These are phyloP conservation scores for Fistulinella prunicolor DNA, from an alignment of 768 basidiomycete genomes.

Conservation along the genomic window DNA sequence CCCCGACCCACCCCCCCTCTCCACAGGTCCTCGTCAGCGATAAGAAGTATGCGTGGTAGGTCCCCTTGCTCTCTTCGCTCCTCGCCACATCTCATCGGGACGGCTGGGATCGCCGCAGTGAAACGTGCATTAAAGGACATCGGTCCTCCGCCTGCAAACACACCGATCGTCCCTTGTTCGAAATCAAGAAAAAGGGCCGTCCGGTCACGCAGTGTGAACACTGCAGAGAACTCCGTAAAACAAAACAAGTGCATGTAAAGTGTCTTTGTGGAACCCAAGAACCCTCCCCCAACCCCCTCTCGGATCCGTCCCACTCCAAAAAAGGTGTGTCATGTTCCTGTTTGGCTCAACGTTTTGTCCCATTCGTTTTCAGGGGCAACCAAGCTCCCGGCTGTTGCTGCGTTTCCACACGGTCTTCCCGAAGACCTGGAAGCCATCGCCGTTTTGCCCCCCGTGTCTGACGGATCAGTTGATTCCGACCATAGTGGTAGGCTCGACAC, in stretches of 20 bases:
- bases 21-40: constrained; percentile 65
- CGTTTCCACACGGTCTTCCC: constrained; percentile 79
- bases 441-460: constrained; percentile 36
- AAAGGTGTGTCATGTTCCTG: constrained; percentile 54
- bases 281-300: constrained; percentile 14
- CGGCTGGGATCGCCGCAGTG: constrained; percentile 43
- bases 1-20: neutral
- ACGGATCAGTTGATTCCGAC: constrained; percentile 60
- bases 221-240: constrained; percentile 47
- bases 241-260: constrained; percentile 45
- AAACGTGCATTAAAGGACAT: constrained; percentile 94
- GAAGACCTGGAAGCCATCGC: constrained; percentile 58
- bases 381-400: constrained; percentile 64
- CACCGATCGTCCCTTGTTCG: constrained; percentile 82
- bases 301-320: constrained; percentile 40
- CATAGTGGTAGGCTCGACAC: constrained; percentile 60
- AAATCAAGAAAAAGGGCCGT: constrained; percentile 66
- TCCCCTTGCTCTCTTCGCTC: constrained; percentile 5
- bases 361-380: constrained; percentile 49
- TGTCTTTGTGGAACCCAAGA: constrained; percentile 43
- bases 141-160: constrained; percentile 88
- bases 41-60: constrained; percentile 83
- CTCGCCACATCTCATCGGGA: constrained; percentile 5
- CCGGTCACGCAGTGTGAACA: constrained; percentile 55
- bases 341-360: constrained; percentile 29